A percentile compares a stretch with the other conserved stretches of the same genome.
phyloP scores from a whole-genome alignment of 805 yeast species.

The Yarrowia porcina region DNA sequence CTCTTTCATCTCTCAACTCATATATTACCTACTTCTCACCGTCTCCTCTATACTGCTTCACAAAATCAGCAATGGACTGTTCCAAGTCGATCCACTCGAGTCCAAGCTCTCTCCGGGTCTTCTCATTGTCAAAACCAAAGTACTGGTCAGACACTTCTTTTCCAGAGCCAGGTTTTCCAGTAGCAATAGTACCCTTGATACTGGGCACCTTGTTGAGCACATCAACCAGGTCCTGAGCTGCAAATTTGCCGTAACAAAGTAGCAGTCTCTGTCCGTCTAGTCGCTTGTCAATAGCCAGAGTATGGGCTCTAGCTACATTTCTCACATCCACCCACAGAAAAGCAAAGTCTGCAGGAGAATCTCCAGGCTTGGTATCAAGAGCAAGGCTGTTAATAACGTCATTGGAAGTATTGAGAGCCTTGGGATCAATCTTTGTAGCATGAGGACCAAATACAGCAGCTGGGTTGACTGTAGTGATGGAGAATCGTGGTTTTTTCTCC shows the following conservation, averaged over 20 bases:
- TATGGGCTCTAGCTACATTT: slow-evolving; percentile 59
- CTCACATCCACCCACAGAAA: slow-evolving; percentile 49
- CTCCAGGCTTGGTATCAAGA: neutral
- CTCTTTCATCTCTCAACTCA: too few species aligned
- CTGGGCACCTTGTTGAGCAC: slow-evolving; percentile 27
- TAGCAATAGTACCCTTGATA: neutral
- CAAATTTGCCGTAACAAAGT: slow-evolving; percentile 29
- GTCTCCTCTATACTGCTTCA: slow-evolving; percentile 1
- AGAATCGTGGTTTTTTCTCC: slow-evolving; percentile 35
- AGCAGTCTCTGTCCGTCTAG: slow-evolving; percentile 32
- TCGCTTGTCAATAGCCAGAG: slow-evolving; percentile 44
- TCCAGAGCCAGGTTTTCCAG: neutral
- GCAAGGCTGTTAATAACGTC: neutral
- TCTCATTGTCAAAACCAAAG: too few species aligned
- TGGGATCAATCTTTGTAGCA: slow-evolving; percentile 33
- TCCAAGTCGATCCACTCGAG: slow-evolving; percentile 2
- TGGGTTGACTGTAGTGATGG: slow-evolving; percentile 35
- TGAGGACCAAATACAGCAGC: slow-evolving; percentile 38
- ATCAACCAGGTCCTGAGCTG: slow-evolving; percentile 28
- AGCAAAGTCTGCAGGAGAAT: slow-evolving; percentile 28
- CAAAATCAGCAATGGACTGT: slow-evolving; percentile 12
- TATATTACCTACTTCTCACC: too few species aligned
- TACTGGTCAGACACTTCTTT: too few species aligned
- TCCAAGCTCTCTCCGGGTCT: too few species aligned
- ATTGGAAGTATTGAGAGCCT: slow-evolving; percentile 39